Conservation (phyloP, 2,329 filamentous ascomycete genomes). For the Nemania diffusa region DNA sequence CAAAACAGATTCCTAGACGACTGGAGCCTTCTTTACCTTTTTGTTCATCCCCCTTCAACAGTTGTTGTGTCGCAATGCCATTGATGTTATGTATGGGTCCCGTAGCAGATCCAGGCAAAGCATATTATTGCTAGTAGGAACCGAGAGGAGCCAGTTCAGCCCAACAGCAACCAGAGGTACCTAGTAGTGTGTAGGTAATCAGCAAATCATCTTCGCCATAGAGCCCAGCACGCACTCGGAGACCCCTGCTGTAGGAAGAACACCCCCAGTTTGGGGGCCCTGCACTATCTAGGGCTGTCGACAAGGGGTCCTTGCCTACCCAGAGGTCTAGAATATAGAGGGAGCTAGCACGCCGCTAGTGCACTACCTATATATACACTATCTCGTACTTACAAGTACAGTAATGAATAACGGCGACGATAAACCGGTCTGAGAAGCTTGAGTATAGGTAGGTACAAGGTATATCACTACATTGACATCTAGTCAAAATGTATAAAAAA, state of each 20-base stretch:
- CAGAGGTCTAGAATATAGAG: conserved; percentile 2
- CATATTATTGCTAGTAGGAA: background rate
- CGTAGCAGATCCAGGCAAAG: background rate
- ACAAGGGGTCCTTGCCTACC: background rate
- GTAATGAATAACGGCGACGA: background rate
- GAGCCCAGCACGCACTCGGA: conserved; percentile 20
- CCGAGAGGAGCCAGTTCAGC: conserved; percentile 37
- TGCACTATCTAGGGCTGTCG: conserved; percentile 20
- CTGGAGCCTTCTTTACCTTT: conserved; percentile 16
- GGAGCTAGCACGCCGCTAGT: background rate
- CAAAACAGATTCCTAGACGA: background rate
- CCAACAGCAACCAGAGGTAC: conserved; percentile 38
- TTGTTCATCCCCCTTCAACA: background rate
- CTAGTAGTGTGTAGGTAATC: conserved; percentile 24
- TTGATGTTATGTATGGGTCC: background rate
- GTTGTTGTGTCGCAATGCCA: background rate
- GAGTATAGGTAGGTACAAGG: background rate
- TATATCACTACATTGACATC: background rate
- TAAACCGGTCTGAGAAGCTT: background rate
- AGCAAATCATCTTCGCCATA: conserved; percentile 44
- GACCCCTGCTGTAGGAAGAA: conserved; percentile 42
- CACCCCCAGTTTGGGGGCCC: conserved; percentile 36
- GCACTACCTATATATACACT: background rate
- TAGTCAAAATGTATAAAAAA: no score
- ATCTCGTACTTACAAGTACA: background rate